Evolutionary conservation across 2,329 filamentous ascomycete species (phyloP), one percentile per base, ranked within the genome.

Genomic region (Didymellaceae sp.): DNA sequence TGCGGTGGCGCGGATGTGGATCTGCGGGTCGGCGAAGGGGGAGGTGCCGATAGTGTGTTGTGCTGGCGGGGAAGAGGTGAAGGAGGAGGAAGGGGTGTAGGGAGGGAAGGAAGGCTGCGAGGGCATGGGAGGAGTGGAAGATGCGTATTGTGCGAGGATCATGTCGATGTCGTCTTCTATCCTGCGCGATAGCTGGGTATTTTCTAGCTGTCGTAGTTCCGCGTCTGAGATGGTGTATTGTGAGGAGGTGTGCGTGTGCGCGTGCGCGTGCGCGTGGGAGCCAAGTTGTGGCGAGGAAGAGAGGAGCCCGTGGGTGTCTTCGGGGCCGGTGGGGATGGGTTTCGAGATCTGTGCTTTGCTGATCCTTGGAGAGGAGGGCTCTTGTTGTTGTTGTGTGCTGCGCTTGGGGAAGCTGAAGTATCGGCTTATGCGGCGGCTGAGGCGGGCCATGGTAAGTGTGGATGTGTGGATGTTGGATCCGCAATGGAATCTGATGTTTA

Each of bases 341-440:
- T 34, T 25, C 9, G 44, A 47, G 21, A 47, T 47, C 4, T 24
- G 13, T 5, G 35, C 11, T 16, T 47, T 47, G 43, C 17, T 7
- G 21, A 40, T 40, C n/a, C 11, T 39, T 10, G 28, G 21, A 5
- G 14, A 11, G 9, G 18, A 24, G 34, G 24, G 9, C 10, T 6
- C 2, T 21, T 9, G 5, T 7, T 9, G 1, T 13, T 13, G 9
- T 17, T 25, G 13, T 21, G 21, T 16, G 35, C n/a, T 38, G 35
- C 35, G 30, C 13, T 16, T 22, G 5, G 41, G 17, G 40, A 32
- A 21, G 11, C 33, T 17, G 17, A 47, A 34, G 37, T 33, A 47
- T 35, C 44, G 44, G 21, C 35, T 40, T 22, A 47, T 13, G 16
- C 44, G 44, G 9, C 11, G 25, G 22, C 35, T 47, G 30, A 47